Base-by-base conservation (phyloP, 139 green algal genomes). In the Choricystis sp. region DNA sequence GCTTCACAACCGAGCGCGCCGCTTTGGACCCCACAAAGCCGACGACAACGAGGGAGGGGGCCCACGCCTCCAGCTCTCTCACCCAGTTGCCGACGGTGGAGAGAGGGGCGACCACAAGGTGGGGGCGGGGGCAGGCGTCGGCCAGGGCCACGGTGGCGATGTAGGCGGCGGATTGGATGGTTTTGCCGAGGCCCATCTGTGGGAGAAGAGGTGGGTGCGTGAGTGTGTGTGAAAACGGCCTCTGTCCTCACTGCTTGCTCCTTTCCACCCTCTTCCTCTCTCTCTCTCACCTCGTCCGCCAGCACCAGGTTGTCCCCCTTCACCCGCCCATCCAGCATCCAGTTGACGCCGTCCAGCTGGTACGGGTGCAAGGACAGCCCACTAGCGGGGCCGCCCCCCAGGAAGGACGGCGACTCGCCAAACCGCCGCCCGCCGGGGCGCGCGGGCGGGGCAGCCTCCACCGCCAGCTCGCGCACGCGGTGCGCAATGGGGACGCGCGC, bases 181-280 rank as follows among this genome's bases (percentile, higher is more conserved):
- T 88, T 69, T 85, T 89, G 70, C 85, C 86, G 67, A 88, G 72
- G 1, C 86, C 86, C 57, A 67, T 55, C 48, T n/a, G n/a, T n/a
- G n/a, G n/a, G n/a, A n/a, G n/a, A n/a, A n/a, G n/a, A n/a, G n/a
- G n/a, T n/a, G n/a, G 59, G 28, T 49, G 62, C 49, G n/a, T n/a
- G n/a, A n/a, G n/a, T n/a, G n/a, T n/a, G n/a, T n/a, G n/a, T n/a
- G n/a, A n/a, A n/a, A n/a, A n/a, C n/a, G n/a, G n/a, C n/a, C n/a
- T n/a, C n/a, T n/a, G n/a, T n/a, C n/a, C n/a, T n/a, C n/a, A n/a
- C n/a, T n/a, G n/a, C n/a, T n/a, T n/a, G n/a, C n/a, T n/a, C n/a
- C n/a, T n/a, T n/a, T n/a, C n/a, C n/a, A n/a, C n/a, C n/a, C n/a
- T n/a, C n/a, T n/a, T n/a, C n/a, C n/a, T n/a, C n/a, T n/a, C n/a